These are phyloP conservation scores for Backusella australiensis DNA, from an alignment of 192 early-diverging fungal species.

Conservation along the genomic window DNA sequence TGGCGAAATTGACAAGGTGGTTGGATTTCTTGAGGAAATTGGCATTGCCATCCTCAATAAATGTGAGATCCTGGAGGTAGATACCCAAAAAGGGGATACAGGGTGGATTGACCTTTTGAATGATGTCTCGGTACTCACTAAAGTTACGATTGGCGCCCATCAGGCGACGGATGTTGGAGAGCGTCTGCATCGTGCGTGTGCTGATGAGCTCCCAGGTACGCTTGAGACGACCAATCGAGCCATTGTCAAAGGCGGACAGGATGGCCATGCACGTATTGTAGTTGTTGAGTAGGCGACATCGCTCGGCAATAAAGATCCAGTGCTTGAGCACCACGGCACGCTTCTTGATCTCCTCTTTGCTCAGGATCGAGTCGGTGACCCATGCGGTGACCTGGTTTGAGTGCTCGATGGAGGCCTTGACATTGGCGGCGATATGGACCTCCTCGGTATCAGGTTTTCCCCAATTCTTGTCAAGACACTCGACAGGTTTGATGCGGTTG, in stretches of 20 bases:
- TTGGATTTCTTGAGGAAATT: constrained; percentile 61
- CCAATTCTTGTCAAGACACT: constrained; percentile 91
- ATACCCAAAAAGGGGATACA: constrained; percentile 82
- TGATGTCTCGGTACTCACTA: constrained; percentile 72
- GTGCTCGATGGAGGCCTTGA: constrained; percentile 82
- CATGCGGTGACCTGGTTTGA: constrained; percentile 85
- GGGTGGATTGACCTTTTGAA: constrained; percentile 74
- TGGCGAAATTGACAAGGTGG: constrained; percentile 89
- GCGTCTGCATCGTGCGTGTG: constrained; percentile 49
- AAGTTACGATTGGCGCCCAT: constrained; percentile 85
- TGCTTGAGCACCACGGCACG: constrained; percentile 77
- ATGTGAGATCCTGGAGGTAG: constrained; percentile 84
- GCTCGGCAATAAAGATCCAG: constrained; percentile 77
- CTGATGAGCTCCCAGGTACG: constrained; percentile 78
- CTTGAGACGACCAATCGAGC: constrained; percentile 84
- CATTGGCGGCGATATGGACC: constrained; percentile 64
- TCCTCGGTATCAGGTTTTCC: constrained; percentile 54
- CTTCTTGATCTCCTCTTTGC: constrained; percentile 77
- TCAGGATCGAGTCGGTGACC: constrained; percentile 82
- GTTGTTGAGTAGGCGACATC: constrained; percentile 83
- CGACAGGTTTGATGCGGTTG: constrained; percentile 77
- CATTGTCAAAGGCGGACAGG: constrained; percentile 79
- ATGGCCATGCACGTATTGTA: constrained; percentile 90
- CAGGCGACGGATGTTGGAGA: constrained; percentile 63
- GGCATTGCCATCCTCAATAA: constrained; percentile 87